Evolutionary conservation across 1,284 basidiomycete species (phyloP), one percentile per base, ranked within the genome.

Genomic region (Microbotryum scabiosae): DNA sequence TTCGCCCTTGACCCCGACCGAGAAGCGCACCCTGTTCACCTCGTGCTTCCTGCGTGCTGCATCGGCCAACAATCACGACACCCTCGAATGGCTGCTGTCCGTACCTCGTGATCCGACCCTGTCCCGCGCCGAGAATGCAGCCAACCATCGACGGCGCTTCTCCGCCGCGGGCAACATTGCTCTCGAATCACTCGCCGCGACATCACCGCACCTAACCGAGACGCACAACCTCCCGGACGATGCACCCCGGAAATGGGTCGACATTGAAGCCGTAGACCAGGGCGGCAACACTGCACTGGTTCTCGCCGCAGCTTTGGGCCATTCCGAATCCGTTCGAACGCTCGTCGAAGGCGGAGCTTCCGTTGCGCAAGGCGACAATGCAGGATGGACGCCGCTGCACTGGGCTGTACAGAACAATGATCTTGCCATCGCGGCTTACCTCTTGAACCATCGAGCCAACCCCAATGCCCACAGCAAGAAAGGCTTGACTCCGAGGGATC

Each of bases 351-450:
- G 90, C 87, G 90, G 54, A 10, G 86, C 85, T 51, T 85, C 89
- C 70, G 76, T 88, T 54, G 78, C 76, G 36, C 71, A 75, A 51
- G 77, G 80, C 30, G 90, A 56, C 20, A 12, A 71, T 90, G 89
- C 82, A 61, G 92, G 93, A 47, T 97, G 93, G 93, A 92, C 90
- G 4, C 85, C 93, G 1, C 79, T 98, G n/a, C 94, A 97, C 73
- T 88, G 94, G 78, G 91, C 93, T 12, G 88, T 87, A 18, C 77
- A 97, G 59, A 79, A 90, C 51, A 86, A 90, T 16, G 90, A 94
- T 43, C 87, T 93, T 7, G 92, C 92, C 1, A 79, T 97, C 20
- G 84, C 97, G 43, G 90, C 91, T 0, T 88, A 90, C 78, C 80
- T 98, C 28, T 85, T 97, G 75, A 93, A 89, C 20, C 88, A 90